Conservation (phyloP, 805 yeast species). For the Sugiyamaella floridensis region DNA sequence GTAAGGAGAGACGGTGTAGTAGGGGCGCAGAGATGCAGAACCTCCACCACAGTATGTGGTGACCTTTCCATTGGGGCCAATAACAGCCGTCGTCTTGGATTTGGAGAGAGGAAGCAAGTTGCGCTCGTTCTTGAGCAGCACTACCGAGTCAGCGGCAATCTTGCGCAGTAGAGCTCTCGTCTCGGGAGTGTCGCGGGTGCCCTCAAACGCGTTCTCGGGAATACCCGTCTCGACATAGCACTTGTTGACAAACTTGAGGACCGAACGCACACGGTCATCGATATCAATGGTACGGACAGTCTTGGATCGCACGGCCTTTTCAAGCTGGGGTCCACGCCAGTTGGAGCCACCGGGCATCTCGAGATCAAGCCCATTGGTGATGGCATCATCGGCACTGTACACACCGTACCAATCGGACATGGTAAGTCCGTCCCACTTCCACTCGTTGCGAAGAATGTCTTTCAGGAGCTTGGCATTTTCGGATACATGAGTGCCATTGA, state of each 20-base stretch:
- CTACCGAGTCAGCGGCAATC: slow-evolving; percentile 47
- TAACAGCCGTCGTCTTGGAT: slow-evolving; percentile 39
- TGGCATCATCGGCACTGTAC: slow-evolving; percentile 40
- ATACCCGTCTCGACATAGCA: slow-evolving; percentile 38
- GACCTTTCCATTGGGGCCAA: slow-evolving; percentile 53
- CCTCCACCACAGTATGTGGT: slow-evolving; percentile 57
- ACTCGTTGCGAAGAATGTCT: slow-evolving; percentile 46
- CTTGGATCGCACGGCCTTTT: slow-evolving; percentile 38
- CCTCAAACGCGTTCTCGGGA: slow-evolving; percentile 36
- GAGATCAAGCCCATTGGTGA: slow-evolving; percentile 52
- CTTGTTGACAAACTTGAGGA: slow-evolving; percentile 41
- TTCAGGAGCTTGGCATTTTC: slow-evolving; percentile 39
- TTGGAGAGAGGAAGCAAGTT: slow-evolving; percentile 42
- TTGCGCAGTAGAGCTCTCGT: slow-evolving; percentile 39
- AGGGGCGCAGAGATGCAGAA: slow-evolving; percentile 46
- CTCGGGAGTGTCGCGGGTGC: slow-evolving; percentile 41
- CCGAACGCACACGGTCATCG: slow-evolving; percentile 43
- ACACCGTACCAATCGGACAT: slow-evolving; percentile 65
- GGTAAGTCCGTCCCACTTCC: slow-evolving; percentile 49
- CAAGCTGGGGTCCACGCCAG: slow-evolving; percentile 37
- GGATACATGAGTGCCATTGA: slow-evolving; percentile 54
- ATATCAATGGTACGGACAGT: slow-evolving; percentile 38
- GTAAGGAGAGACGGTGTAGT: slow-evolving; percentile 43
- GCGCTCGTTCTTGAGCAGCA: slow-evolving; percentile 49
- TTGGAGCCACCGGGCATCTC: slow-evolving; percentile 63